Base-by-base conservation (phyloP, 495 filamentous ascomycete species). In the Podospora comata region DNA sequence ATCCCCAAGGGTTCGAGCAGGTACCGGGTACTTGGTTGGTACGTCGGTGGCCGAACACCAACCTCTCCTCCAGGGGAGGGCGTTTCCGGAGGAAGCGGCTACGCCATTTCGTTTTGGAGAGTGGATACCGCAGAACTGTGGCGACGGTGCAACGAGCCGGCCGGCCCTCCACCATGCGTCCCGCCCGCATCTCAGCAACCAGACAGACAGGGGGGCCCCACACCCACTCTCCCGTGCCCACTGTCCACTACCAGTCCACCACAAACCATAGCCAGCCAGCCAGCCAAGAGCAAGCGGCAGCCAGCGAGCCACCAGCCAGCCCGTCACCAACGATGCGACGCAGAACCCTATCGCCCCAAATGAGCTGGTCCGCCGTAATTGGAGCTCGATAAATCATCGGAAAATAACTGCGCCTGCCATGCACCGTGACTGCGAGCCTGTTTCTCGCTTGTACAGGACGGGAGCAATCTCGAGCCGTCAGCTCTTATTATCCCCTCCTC, bases 21-120 rank as follows among this genome's bases (percentile, higher is more conserved):
- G 74, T 75, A 75, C 63, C 65, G 13, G 66, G 62, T 74, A 76
- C 74, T 63, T 59, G 39, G 13, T 53, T 26, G 64, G 68, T 71
- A 71, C 71, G 27, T 53, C 27, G 30, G 7, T 59, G 65, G 54
- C 67, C 70, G 66, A 71, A 69, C 5, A 61, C 60, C 69, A 71
- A 65, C 71, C 65, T 70, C 67, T 68, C 64, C 58, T 65, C 64
- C 55, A 67, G 67, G 69, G 67, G 67, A 72, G 71, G 70, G 73
- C 64, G 75, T 77, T 72, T 74, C 74, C 73, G 72, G 75, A 77
- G 70, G 62, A 66, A 76, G 75, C 75, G 74, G 72, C 72, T 73
- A 72, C 67, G 68, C 75, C 73, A 75, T 72, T 76, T 75, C 62
- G 66, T 68, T 71, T 73, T 75, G 67, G 68, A 58, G 60, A 65